Evolutionary conservation across 2,329 filamentous ascomycete genomes (phyloP).

Genomic region (Colletotrichum tamarilloi): DNA sequence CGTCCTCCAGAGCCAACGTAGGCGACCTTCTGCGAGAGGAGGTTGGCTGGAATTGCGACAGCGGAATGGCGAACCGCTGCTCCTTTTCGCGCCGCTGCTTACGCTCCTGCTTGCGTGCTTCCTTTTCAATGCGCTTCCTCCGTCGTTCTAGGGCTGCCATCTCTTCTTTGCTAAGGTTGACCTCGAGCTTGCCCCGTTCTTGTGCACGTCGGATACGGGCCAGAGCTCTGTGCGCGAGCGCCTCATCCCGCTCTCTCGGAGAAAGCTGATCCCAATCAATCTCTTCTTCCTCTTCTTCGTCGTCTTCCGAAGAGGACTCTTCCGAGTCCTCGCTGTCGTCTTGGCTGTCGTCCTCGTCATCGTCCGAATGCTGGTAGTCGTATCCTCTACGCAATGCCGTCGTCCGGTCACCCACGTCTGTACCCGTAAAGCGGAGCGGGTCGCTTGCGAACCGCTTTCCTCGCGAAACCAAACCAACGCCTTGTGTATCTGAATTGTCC

Average conservation of each 20-base stretch:
- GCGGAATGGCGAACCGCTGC: slow-evolving; percentile 63
- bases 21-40: slow-evolving; percentile 51
- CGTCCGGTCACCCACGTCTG: slow-evolving; percentile 61
- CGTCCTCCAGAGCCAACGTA: slow-evolving; percentile 45
- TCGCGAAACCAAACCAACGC: slow-evolving; percentile 60
- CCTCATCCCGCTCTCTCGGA: slow-evolving; percentile 76
- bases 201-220: slow-evolving; percentile 84
- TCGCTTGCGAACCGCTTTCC: slow-evolving; percentile 68
- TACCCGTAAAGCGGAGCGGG: slow-evolving; percentile 69
- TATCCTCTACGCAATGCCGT: slow-evolving; percentile 52
- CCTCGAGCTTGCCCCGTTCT: slow-evolving; percentile 79
- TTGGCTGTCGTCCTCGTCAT: slow-evolving; percentile 51
- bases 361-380: slow-evolving; percentile 48
- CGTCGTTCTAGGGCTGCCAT: slow-evolving; percentile 81
- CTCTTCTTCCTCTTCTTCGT: slow-evolving; percentile 58
- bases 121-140: slow-evolving; percentile 67
- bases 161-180: slow-evolving; percentile 83
- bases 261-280: slow-evolving; percentile 62
- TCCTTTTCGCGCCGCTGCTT: slow-evolving; percentile 55
- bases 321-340: slow-evolving; percentile 54
- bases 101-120: slow-evolving; percentile 50
- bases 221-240: slow-evolving; percentile 80
- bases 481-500: slow-evolving; percentile 65
- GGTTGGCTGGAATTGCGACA: slow-evolving; percentile 61
- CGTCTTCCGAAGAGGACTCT: slow-evolving; percentile 43